Evolutionary conservation across 2,329 filamentous ascomycete genomes (phyloP), one percentile per base, ranked within the genome.

Genomic region (Hawksworthiomyces lignivorus): DNA sequence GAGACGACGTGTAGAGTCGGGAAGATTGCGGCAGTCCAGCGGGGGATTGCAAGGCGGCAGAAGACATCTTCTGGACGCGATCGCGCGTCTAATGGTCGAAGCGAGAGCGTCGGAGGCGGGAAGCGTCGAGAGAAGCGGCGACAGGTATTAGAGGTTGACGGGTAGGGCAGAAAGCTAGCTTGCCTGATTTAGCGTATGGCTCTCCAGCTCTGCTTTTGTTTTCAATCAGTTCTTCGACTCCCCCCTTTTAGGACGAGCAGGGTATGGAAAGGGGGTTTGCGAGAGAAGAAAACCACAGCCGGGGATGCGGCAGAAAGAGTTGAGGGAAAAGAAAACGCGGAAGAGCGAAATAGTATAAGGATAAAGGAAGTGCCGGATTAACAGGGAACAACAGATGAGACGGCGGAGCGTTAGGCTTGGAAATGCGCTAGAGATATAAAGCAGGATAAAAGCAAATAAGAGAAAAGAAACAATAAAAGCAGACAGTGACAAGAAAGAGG

Each of bases 41-140:
- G 19, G 46, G 39, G 26, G 74, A 65, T 62, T 82, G 79, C 58
- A 83, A 64, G 54, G 73, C 73, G 68, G 78, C 74, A 61, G 74
- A 78, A 63, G 73, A 77, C 76, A 76, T 79, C 62, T 68, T 72
- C 29, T 34, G n/a, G n/a, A 41, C 37, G 40, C 45, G 37, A 26
- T 24, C 21, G 34, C 28, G 39, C 44, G 46, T 41, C 20, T 32
- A 24, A 30, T 29, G 5, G 15, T 30, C n/a, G 14, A 22, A 10
- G 15, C 24, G 26, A n/a, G 19, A 24, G 15, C 21, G n/a, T 26
- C 12, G 12, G 19, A 6, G 28, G 19, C 7, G 10, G 26, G 17
- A 27, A 9, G 24, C 11, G 31, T 19, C 11, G 12, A 12, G 24
- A 26, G 8, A 12, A 26, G 12, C 24, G 8, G n/a, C n/a, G n/a